Evolutionary conservation across 2,329 filamentous ascomycete species (phyloP).

Genomic region (Sarocladium brachiariae): DNA sequence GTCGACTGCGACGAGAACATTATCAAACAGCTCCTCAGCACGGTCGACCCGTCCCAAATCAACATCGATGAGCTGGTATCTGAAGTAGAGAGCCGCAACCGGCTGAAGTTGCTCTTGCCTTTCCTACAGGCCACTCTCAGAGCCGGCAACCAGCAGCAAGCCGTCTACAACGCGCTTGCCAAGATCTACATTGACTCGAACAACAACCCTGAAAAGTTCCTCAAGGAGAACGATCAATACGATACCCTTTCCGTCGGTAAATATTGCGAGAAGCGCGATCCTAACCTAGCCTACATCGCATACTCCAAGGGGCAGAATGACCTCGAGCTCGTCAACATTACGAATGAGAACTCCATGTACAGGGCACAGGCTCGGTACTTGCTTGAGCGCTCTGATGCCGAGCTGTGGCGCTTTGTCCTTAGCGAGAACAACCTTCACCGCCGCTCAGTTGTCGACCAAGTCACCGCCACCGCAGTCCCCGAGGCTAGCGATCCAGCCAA

Average conservation of each 20-base stretch:
- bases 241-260: slow-evolving; percentile 89
- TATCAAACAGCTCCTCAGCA: slow-evolving; percentile 84
- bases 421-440: slow-evolving; percentile 95
- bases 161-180: slow-evolving; percentile 91
- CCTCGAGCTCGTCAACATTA: slow-evolving; percentile 92
- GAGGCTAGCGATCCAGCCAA: slow-evolving; percentile 90
- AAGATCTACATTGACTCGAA: slow-evolving; percentile 99
- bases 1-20: slow-evolving; percentile 96
- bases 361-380: slow-evolving; percentile 94
- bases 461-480: slow-evolving; percentile 89
- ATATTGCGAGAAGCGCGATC: slow-evolving; percentile 98
- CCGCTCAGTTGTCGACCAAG: slow-evolving; percentile 89
- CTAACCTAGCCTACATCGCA: slow-evolving; percentile 88
- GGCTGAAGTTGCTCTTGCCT: slow-evolving; percentile 87
- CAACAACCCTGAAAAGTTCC: slow-evolving; percentile 94
- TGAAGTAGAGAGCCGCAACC: slow-evolving; percentile 93
- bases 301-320: slow-evolving; percentile 98
- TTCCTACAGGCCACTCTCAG: slow-evolving; percentile 92
- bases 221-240: slow-evolving; percentile 96
- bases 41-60: slow-evolving; percentile 76
- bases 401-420: slow-evolving; percentile 92
- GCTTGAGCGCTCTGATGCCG: slow-evolving; percentile 78
- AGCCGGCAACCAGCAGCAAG: slow-evolving; percentile 89
- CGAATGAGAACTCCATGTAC: slow-evolving; percentile 99
- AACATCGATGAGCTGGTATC: slow-evolving; percentile 90